phyloP scores from a whole-genome alignment of 139 green algal species.

The Auxenochlorella pyrenoidosa region DNA sequence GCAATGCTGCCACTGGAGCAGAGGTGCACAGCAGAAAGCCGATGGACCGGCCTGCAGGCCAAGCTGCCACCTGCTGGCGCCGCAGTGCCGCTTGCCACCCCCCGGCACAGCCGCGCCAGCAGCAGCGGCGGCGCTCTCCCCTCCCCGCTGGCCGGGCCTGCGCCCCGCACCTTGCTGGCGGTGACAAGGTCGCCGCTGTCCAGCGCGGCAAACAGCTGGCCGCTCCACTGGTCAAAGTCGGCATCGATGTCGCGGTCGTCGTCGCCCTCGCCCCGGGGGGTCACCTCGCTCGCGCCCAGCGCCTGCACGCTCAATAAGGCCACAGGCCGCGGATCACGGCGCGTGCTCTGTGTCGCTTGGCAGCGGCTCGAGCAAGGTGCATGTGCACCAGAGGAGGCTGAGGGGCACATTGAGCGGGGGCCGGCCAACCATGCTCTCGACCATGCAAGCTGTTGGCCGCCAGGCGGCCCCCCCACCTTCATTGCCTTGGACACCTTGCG shows the following conservation, averaged over 20 bases:
- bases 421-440: too few species aligned
- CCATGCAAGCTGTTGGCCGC: not conserved
- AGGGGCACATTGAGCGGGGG: too few species aligned
- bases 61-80: not conserved
- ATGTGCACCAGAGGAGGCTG: too few species aligned
- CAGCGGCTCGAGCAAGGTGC: too few species aligned
- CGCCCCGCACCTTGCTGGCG: slow-evolving; percentile 19
- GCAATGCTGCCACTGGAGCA: too few species aligned
- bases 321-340: too few species aligned
- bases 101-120: not conserved
- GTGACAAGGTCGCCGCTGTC: slow-evolving; percentile 48
- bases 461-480: not conserved
- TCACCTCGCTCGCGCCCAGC: slow-evolving; percentile 75
- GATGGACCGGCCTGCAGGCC: too few species aligned
- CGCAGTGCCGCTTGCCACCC: not conserved
- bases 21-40: too few species aligned
- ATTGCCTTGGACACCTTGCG: slow-evolving; percentile 81
- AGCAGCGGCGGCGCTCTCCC: not conserved
- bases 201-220: slow-evolving; percentile 70
- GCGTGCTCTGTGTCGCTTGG: too few species aligned
- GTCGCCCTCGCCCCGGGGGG: slow-evolving; percentile 84
- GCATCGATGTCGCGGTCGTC: slow-evolving; percentile 95
- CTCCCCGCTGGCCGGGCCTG: not conserved
- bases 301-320: too few species aligned
- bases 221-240: slow-evolving; percentile 93